Evolutionary conservation across 2,329 filamentous ascomycete species (phyloP).

Genomic region (Aspergillus proliferans): DNA sequence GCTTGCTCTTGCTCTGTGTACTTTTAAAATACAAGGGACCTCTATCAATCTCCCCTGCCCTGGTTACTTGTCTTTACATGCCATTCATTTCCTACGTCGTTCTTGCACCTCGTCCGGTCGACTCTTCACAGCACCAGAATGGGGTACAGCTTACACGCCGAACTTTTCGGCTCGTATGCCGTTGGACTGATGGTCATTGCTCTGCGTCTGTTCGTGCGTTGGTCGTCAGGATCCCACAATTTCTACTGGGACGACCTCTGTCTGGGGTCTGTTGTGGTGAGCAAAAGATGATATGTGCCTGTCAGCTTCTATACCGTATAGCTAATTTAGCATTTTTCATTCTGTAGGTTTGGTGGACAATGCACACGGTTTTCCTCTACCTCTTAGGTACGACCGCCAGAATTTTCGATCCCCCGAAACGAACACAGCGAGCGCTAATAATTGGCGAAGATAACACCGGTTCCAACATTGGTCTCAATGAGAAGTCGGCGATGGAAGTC

Average conservation of each 20-base stretch:
- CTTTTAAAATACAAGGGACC: no score
- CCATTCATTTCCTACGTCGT: no score
- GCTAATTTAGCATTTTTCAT: neutral
- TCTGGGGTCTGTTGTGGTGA: neutral
- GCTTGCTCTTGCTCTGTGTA: no score
- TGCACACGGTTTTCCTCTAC: constrained; percentile 11
- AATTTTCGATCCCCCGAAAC: neutral
- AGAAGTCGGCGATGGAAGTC: constrained; percentile 7
- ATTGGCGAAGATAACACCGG: constrained; percentile 4
- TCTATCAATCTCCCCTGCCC: no score
- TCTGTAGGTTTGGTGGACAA: constrained; percentile 12
- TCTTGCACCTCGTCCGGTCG: no score
- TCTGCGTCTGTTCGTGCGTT: neutral
- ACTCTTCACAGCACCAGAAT: neutral
- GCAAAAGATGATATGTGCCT: neutral
- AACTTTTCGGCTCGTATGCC: neutral
- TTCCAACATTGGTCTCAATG: constrained; percentile 10
- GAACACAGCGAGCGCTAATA: neutral
- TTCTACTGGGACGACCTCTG: neutral
- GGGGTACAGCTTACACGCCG: neutral
- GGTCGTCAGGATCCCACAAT: neutral
- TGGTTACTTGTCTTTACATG: no score
- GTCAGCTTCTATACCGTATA: neutral
- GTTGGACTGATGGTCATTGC: neutral
- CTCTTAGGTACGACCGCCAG: constrained; percentile 3